Percentiles rank a stretch among this genome's conserved stretches.
phyloP scores from a whole-genome alignment of 148 eudicot species.

The Silene latifolia region DNA sequence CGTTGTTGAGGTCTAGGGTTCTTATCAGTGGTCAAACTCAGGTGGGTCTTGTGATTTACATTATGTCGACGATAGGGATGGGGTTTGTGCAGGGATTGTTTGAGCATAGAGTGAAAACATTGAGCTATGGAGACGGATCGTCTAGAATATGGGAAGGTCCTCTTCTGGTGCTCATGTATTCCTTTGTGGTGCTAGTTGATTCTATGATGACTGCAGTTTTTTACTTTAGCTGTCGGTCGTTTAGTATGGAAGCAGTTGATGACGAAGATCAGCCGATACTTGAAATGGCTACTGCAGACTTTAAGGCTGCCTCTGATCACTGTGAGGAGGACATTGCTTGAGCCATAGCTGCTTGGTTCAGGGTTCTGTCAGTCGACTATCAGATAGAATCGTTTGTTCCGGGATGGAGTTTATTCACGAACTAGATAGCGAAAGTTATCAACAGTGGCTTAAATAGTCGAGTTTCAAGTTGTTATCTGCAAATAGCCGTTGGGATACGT shows the following conservation, averaged over 20 bases:
- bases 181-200: conserved; percentile 78
- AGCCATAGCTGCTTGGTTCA: not conserved
- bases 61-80: conserved; percentile 78
- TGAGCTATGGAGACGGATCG: conserved; percentile 84
- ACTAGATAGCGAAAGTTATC: no score
- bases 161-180: conserved; percentile 80
- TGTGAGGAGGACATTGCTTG: conserved; percentile 12
- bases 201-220: conserved; percentile 88
- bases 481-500: not conserved
- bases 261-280: conserved; percentile 58
- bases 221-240: conserved; percentile 82
- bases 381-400: not conserved
- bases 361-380: no score
- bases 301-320: conserved; percentile 30
- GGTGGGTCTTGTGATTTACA: conserved; percentile 82
- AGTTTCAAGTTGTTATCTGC: not conserved
- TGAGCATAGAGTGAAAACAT: conserved; percentile 84
- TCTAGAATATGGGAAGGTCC: conserved; percentile 94
- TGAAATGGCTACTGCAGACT: conserved; percentile 48
- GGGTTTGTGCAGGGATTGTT: conserved; percentile 80
- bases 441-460: not conserved
- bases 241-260: conserved; percentile 54
- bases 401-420: not conserved
- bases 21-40: conserved; percentile 50
- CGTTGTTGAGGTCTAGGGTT: conserved; percentile 38